phyloP scores from a whole-genome alignment of 768 basidiomycete genomes.

The Peribolospora baueri region DNA sequence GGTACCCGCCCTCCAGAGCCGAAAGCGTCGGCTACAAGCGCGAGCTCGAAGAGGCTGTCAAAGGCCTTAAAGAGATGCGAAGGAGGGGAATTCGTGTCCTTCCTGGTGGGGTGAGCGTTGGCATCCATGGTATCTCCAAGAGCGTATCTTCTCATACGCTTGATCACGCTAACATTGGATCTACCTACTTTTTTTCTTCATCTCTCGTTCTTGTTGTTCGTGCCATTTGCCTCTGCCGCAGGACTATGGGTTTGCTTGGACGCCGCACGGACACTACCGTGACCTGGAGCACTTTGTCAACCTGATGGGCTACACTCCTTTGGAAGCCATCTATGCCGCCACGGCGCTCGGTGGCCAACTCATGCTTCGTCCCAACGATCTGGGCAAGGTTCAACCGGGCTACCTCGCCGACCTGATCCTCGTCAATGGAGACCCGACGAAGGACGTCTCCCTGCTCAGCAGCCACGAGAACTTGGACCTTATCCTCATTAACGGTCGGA shows the following conservation, averaged over 20 bases:
- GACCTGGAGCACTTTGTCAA: slow-evolving; percentile 23
- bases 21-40: slow-evolving; percentile 15
- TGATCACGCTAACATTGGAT: not conserved
- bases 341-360: slow-evolving; percentile 22
- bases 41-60: slow-evolving; percentile 19
- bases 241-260: not conserved
- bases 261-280: slow-evolving; percentile 19
- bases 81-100: slow-evolving; percentile 20
- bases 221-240: not conserved
- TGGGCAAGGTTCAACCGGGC: slow-evolving; percentile 21
- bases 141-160: not conserved
- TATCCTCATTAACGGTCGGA: slow-evolving; percentile 14
- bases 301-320: slow-evolving; percentile 19
- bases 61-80: slow-evolving; percentile 22
- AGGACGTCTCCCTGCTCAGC: slow-evolving; percentile 20
- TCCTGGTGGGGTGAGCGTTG: slow-evolving; percentile 22
- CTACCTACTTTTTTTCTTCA: not conserved
- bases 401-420: slow-evolving; percentile 22
- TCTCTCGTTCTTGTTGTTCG: not conserved
- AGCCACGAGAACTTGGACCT: slow-evolving; percentile 19
- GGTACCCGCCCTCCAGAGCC: slow-evolving; percentile 3
- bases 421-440: slow-evolving; percentile 20
- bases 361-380: slow-evolving; percentile 20
- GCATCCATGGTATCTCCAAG: slow-evolving; percentile 9
- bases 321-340: slow-evolving; percentile 22